Evolutionary conservation across 202 grass and related monocot genomes (phyloP), one percentile per base, ranked within the genome.

Genomic region (Elaeis oleifera): DNA sequence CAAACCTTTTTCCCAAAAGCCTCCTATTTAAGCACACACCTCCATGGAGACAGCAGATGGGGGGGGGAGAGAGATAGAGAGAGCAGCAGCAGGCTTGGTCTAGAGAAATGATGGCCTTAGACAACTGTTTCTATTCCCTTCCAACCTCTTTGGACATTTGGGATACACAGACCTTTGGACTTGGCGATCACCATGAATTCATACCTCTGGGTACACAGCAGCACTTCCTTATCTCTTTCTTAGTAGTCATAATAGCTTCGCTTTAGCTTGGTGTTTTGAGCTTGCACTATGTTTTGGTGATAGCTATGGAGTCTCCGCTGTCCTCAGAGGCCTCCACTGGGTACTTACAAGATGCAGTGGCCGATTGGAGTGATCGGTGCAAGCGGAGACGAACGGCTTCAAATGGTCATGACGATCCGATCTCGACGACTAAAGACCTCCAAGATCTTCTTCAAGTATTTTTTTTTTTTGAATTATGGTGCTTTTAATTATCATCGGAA

Each of bases 21-120:
- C 53, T 39, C 72, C 74, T 78, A 86, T 87, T 90, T 90, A 90
- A 90, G 86, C 58, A 21, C 83, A 63, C 77, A 63, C 48, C 61
- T 20, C 61, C 58, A 74, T 74, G 85, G 73, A 67, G 31, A 71
- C 50, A 77, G 74, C 77, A 71, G 63, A 39, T 61, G 73, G 59
- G 54, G 1, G 5, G 5, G 28, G 5, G 5, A 31, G 26, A 60
- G 20, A 15, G 39, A 52, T 32, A 36, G 25, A 65, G 49, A 17
- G 23, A 54, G 64, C 25, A 8, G 0, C 21, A 8, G 63, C 48
- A 22, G 23, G 36, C 36, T 23, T 51, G 11, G 16, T 29, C 23
- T 21, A 19, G 6, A 25, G 23, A 62, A 59, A 66, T 64, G 74
- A 81, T 89, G 85, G 74, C 85, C 54, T 54, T 89, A 6, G 58